Conservation (phyloP, 495 filamentous ascomycete species). For the Hypoxylon intermedium region DNA sequence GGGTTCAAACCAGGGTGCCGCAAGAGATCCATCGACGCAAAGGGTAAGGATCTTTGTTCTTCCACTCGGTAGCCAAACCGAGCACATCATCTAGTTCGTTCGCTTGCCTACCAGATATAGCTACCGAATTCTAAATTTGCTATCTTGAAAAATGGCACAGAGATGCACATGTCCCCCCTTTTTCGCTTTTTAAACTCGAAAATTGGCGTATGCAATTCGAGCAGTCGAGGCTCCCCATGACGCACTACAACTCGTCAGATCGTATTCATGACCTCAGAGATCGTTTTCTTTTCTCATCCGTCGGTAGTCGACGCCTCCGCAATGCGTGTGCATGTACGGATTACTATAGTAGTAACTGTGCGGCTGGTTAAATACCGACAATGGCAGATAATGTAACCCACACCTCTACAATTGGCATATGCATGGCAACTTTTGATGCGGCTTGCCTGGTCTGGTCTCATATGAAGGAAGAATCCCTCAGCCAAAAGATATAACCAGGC, state of each 20-base stretch:
- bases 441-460: no score
- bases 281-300: no score
- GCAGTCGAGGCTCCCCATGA: background rate
- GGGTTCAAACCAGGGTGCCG: no score
- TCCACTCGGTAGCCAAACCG: background rate
- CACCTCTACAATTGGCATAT: background rate
- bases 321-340: background rate
- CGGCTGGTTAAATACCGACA: slow-evolving; percentile 12
- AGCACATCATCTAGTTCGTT: background rate
- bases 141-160: background rate
- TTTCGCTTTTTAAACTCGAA: background rate
- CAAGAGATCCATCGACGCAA: background rate
- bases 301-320: background rate
- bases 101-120: slow-evolving; percentile 15
- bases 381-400: background rate
- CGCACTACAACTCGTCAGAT: no score
- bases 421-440: slow-evolving; percentile 1
- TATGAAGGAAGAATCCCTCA: slow-evolving; percentile 6
- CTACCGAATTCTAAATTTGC: slow-evolving; percentile 3
- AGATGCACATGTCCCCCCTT: background rate
- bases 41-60: background rate
- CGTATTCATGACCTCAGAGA: no score
- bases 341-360: background rate
- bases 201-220: background rate
- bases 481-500: slow-evolving; percentile 9